phyloP scores from a whole-genome alignment of 805 yeast species.

The Candida boidinii region DNA sequence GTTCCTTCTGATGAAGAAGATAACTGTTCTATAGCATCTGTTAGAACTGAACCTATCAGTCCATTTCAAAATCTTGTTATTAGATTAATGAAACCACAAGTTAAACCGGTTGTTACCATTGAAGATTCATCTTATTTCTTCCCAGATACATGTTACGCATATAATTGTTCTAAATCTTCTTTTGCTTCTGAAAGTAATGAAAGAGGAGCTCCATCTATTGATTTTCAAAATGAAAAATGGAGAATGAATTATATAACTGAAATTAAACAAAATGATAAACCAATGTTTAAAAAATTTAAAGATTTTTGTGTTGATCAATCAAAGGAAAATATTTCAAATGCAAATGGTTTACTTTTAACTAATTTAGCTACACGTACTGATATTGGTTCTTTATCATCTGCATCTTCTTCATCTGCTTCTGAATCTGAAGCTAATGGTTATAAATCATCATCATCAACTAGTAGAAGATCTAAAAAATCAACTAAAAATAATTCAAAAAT shows the following conservation, averaged over 20 bases:
- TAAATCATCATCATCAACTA: slow-evolving; percentile 3
- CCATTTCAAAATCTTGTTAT: too few relatives aligned
- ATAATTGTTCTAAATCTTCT: slow-evolving; percentile 16
- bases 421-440: too few relatives aligned
- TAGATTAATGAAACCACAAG: slow-evolving; percentile 12
- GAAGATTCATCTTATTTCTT: slow-evolving; percentile 18
- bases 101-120: slow-evolving; percentile 9
- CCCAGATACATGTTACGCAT: slow-evolving; percentile 30
- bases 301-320: slow-evolving; percentile 19
- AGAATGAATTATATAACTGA: slow-evolving; percentile 31
- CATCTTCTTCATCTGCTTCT: too few relatives aligned
- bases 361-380: too few relatives aligned
- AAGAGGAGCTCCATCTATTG: slow-evolving; percentile 19
- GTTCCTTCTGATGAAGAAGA: too few relatives aligned
- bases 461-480: slow-evolving; percentile 1
- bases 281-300: slow-evolving; percentile 29
- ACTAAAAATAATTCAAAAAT: background rate
- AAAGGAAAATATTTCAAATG: background rate
- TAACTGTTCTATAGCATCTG: too few relatives aligned
- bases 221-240: slow-evolving; percentile 34
- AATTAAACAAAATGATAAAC: slow-evolving; percentile 32
- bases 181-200: slow-evolving; percentile 21
- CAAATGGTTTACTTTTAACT: slow-evolving; percentile 18
- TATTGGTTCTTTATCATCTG: too few relatives aligned
- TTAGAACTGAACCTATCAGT: too few relatives aligned